Percentiles rank a stretch among this genome's conserved stretches.
Evolutionary conservation across 129 eudicot species (phyloP).

Genomic region (Artemisia argyi): DNA sequence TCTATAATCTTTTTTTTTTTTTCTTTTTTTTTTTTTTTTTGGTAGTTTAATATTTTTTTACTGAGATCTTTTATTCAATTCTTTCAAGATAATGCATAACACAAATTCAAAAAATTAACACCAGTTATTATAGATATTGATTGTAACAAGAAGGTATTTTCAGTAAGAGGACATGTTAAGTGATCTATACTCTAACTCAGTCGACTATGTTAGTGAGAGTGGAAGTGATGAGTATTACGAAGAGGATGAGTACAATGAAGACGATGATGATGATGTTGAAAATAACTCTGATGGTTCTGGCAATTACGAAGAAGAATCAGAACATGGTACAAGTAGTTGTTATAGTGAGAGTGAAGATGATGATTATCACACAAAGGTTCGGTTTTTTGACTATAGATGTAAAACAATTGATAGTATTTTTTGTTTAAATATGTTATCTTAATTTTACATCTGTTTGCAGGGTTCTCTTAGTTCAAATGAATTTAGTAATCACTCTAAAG

Average conservation of each 20-base stretch:
- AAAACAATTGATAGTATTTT: not conserved
- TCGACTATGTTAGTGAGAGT: constrained; percentile 79
- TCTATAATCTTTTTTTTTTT: too few species aligned
- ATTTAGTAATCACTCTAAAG: too few species aligned
- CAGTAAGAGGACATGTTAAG: constrained; percentile 70
- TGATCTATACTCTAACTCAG: constrained; percentile 78
- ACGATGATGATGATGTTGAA: constrained; percentile 32
- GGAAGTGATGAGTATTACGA: too few species aligned
- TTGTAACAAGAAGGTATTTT: constrained; percentile 16
- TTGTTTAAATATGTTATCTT: too few species aligned
- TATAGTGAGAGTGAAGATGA: constrained; percentile 50
- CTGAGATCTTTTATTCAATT: not conserved
- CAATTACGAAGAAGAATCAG: constrained; percentile 53
- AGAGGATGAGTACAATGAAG: constrained; percentile 53
- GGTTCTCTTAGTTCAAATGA: too few species aligned
- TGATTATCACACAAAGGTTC: constrained; percentile 52
- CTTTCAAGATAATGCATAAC: not conserved
- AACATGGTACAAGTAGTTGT: constrained; percentile 46
- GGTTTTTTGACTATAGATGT: constrained; percentile 11
- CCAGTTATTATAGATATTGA: not conserved
- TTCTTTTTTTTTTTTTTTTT: too few species aligned
- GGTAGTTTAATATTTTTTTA: too few species aligned
- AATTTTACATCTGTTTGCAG: too few species aligned
- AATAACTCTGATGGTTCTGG: constrained; percentile 46
- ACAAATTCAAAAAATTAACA: not conserved